A percentile compares a stretch with the other conserved stretches of the same genome.
Conservation (phyloP, 2,329 filamentous ascomycete species). For the Fusarium multiceps region DNA sequence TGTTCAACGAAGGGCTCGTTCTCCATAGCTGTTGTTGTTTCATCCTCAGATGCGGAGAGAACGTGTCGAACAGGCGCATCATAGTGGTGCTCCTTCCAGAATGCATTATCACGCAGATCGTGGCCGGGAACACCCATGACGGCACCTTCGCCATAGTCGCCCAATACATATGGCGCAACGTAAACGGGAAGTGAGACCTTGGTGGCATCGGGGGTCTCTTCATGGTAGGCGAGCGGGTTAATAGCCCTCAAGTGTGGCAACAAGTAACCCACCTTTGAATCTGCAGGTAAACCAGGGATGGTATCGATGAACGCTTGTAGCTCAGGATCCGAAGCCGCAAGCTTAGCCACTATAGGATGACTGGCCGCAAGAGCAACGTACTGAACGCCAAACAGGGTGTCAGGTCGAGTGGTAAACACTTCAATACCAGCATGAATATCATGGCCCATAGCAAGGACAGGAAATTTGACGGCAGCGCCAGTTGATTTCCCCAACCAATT, state of each 20-base stretch:
- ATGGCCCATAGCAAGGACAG: slow-evolving; percentile 60
- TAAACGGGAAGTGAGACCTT: slow-evolving; percentile 76
- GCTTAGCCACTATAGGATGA: slow-evolving; percentile 73
- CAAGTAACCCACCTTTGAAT: slow-evolving; percentile 75
- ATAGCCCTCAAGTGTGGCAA: slow-evolving; percentile 70
- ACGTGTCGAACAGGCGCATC: slow-evolving; percentile 72
- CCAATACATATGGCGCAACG: slow-evolving; percentile 85
- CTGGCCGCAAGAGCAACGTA: slow-evolving; percentile 82
- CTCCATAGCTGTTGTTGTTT: slow-evolving; percentile 55
- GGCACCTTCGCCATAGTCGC: slow-evolving; percentile 86
- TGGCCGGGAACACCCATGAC: slow-evolving; percentile 94
- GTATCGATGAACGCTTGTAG: slow-evolving; percentile 76
- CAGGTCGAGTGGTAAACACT: slow-evolving; percentile 86
- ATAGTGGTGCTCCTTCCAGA: slow-evolving; percentile 78
- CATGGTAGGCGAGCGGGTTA: slow-evolving; percentile 72
- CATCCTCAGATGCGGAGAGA: slow-evolving; percentile 63
- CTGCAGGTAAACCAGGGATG: slow-evolving; percentile 64
- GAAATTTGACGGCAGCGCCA: slow-evolving; percentile 79
- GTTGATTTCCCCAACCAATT: slow-evolving; percentile 88
- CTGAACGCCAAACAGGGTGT: slow-evolving; percentile 88
- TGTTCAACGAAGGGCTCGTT: slow-evolving; percentile 71
- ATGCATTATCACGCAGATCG: slow-evolving; percentile 80
- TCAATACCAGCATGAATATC: slow-evolving; percentile 64
- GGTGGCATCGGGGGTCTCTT: slow-evolving; percentile 60
- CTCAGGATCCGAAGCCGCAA: slow-evolving; percentile 69